Evolutionary conservation across 2,329 filamentous ascomycete genomes (phyloP), one percentile per base, ranked within the genome.

Genomic region (Alternaria metachromatica): DNA sequence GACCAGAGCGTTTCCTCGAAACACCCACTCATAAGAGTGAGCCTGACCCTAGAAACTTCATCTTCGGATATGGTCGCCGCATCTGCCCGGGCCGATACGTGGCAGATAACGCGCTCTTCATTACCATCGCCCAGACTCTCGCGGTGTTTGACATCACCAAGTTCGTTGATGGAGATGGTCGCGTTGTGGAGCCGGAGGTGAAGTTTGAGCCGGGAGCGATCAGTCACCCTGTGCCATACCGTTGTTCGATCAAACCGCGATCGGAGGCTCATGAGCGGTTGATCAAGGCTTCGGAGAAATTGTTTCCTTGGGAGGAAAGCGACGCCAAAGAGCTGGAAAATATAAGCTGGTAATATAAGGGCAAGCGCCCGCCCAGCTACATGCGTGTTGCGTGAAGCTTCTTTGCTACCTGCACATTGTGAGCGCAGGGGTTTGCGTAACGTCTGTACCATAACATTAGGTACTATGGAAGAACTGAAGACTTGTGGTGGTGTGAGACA

Each of bases 121-220:
- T 84, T 11, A 81, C 68, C 15, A 78, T 83, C 20, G 82, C 80
- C 0, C 83, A 83, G 28, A 73, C 79, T 0, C 73, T 89, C 2
- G 79, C 86, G 0, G 82, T 82, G 0, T 87, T 88, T 54, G 71
- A 79, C 5, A 75, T 87, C 13, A 62, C 61, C 3, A 53, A 58
- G 4, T 21, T 21, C 12, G n/a, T 61, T 5, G 53, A 57, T 8
- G 20, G 18, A 12, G 6, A 20, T 15, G 58, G 45, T 6, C 18
- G 11, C 3, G 37, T 53, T 9, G n/a, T 26, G 12, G 10, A 57
- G n/a, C 51, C 51, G 2, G 63, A 63, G 15, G 30, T 65, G 2
- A 58, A 33, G 26, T 65, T 65, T 49, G 65, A 72, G 45, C 62
- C 69, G 1, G 79, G 80, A 3, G 60, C 75, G 2, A 58, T 81